Evolutionary conservation across 257 asterid genomes (phyloP).

Genomic region (Nicotiana benthamiana): DNA sequence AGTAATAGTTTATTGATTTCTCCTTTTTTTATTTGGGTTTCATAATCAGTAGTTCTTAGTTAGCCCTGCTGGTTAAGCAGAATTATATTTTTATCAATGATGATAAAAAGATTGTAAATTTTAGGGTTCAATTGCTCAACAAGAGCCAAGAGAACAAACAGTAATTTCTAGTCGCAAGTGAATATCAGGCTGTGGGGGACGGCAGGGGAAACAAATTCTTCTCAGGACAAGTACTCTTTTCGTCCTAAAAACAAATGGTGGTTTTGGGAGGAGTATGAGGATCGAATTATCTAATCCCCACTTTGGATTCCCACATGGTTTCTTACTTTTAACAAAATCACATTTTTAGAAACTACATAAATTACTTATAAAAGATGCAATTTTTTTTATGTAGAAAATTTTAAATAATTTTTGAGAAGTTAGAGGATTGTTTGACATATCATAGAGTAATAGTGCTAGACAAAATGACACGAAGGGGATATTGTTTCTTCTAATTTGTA

Average conservation of each 20-base stretch:
- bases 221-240: neutral
- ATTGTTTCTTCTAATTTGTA: neutral
- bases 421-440: neutral
- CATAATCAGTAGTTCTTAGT: neutral
- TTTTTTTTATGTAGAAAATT: neutral
- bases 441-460: neutral
- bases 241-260: neutral
- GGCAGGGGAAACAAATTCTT: too few relatives aligned
- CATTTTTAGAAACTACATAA: neutral
- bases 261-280: neutral
- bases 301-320: neutral
- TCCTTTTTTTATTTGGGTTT: neutral
- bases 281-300: neutral
- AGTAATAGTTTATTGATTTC: neutral
- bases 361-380: neutral
- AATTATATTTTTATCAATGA: neutral
- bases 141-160: neutral
- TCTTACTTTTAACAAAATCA: neutral
- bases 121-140: neutral
- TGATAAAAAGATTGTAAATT: neutral
- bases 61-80: neutral
- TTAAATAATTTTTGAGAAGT: neutral
- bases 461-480: neutral
- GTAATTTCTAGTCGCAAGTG: neutral
- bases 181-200: neutral